Evolutionary conservation across 2,329 filamentous ascomycete genomes (phyloP).

Genomic region (Apiospora marii): DNA sequence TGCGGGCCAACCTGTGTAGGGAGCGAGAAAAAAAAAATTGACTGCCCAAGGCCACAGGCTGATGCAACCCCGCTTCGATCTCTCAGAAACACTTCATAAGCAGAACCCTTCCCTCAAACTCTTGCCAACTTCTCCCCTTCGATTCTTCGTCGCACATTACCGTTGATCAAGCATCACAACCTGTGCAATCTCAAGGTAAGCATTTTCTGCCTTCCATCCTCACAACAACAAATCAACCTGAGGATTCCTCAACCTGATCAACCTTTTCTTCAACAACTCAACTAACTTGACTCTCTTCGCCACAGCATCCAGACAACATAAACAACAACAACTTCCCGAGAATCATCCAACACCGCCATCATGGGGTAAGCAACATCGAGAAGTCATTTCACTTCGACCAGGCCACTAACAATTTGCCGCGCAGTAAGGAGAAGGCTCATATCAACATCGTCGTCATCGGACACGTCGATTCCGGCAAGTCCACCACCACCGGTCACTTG

Average conservation of each 20-base stretch:
- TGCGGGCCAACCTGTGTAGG: neutral
- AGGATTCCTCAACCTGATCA: neutral
- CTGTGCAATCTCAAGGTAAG: conserved; percentile 19
- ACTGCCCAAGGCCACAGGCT: neutral
- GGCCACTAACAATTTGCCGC: conserved; percentile 35
- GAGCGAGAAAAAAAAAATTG: neutral
- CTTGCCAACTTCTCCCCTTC: neutral
- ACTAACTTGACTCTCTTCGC: conserved; percentile 29
- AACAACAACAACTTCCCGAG: conserved; percentile 29
- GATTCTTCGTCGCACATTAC: conserved; percentile 16
- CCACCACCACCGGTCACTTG: conserved; percentile 76
- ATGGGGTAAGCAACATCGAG: conserved; percentile 45
- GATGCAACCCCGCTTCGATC: conserved; percentile 7
- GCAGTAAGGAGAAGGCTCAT: conserved; percentile 92
- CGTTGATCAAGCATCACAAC: conserved; percentile 19
- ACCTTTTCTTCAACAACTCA: neutral
- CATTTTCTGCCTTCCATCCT: neutral
- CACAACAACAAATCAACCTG: neutral
- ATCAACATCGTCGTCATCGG: conserved; percentile 84
- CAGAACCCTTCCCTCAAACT: conserved; percentile 7
- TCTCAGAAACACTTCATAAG: conserved; percentile 14
- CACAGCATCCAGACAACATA: conserved; percentile 24
- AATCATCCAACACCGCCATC: conserved; percentile 40
- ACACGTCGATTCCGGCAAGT: conserved; percentile 78
- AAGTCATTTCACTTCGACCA: conserved; percentile 21